A percentile compares a stretch with the other conserved stretches of the same genome.
Evolutionary conservation across 257 asterid genomes (phyloP).

Genomic region (Mitragyna speciosa): DNA sequence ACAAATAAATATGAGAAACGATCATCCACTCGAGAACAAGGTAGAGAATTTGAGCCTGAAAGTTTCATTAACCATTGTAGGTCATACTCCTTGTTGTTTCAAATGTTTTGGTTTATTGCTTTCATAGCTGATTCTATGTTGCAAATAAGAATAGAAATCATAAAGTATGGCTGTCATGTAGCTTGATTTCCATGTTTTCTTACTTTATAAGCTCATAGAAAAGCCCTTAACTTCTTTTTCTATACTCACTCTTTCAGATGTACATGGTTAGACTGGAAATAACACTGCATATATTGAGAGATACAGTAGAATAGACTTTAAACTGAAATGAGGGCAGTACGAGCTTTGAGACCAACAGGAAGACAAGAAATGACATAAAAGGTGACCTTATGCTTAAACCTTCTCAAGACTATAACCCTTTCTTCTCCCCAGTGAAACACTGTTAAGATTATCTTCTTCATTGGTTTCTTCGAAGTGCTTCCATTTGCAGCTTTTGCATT

Average conservation of each 20-base stretch:
- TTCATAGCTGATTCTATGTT: not conserved
- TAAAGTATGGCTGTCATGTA: not conserved
- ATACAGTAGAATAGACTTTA: conserved; percentile 20
- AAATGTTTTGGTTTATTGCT: not conserved
- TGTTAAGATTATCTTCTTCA: conserved; percentile 55
- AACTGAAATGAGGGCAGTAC: conserved; percentile 54
- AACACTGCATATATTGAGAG: not conserved
- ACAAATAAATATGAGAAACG: not conserved
- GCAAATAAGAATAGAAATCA: not conserved
- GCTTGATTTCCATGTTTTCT: not conserved
- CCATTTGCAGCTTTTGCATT: not conserved
- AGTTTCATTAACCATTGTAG: not conserved
- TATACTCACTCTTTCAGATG: not conserved
- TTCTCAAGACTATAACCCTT: conserved; percentile 54
- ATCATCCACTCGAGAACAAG: not conserved
- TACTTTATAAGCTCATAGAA: conserved; percentile 1
- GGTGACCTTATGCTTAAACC: conserved; percentile 66
- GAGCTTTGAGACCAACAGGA: conserved; percentile 55
- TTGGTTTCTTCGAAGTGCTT: conserved; percentile 31
- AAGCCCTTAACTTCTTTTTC: not conserved
- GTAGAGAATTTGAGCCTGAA: not conserved
- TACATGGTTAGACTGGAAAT: not conserved
- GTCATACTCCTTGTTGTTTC: not conserved
- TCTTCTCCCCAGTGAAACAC: conserved; percentile 71
- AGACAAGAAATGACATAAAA: conserved; percentile 63